These are phyloP conservation scores for Rhizopogon vinicolor DNA, from an alignment of 768 basidiomycete species.

Conservation along the genomic window DNA sequence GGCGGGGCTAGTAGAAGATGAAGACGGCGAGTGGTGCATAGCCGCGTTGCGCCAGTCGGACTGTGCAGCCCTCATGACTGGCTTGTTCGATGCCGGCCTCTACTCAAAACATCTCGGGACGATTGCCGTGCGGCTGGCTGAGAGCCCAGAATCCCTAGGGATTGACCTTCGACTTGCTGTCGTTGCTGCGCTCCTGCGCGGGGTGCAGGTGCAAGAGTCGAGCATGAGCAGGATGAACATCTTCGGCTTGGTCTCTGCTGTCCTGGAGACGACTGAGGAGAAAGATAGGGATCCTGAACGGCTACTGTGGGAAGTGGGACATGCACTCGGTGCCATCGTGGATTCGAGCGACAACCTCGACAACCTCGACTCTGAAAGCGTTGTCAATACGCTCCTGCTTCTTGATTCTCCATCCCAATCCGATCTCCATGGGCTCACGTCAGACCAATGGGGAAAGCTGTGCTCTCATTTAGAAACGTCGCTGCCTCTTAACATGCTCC, in stretches of 20 bases:
- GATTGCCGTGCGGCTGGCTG: background rate
- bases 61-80: background rate
- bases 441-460: conserved; percentile 41
- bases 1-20: conserved; percentile 31
- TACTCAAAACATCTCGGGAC: background rate
- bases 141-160: background rate
- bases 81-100: background rate
- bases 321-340: conserved; percentile 27
- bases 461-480: conserved; percentile 16
- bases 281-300: conserved; percentile 20
- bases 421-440: conserved; percentile 45
- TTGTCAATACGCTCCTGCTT: conserved; percentile 53
- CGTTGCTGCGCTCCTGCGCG: conserved; percentile 27
- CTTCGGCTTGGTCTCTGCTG: conserved; percentile 19
- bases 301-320: conserved; percentile 34
- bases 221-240: conserved; percentile 15
- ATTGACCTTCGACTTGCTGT: conserved; percentile 28
- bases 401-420: conserved; percentile 44
- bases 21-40: background rate
- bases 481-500: background rate
- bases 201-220: conserved; percentile 19
- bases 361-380: conserved; percentile 30
- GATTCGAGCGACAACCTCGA: conserved; percentile 18
- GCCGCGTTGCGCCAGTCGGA: background rate
- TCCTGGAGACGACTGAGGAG: conserved; percentile 21